Evolutionary conservation across 148 eudicot species (phyloP).

Genomic region (Arbutus unedo): DNA sequence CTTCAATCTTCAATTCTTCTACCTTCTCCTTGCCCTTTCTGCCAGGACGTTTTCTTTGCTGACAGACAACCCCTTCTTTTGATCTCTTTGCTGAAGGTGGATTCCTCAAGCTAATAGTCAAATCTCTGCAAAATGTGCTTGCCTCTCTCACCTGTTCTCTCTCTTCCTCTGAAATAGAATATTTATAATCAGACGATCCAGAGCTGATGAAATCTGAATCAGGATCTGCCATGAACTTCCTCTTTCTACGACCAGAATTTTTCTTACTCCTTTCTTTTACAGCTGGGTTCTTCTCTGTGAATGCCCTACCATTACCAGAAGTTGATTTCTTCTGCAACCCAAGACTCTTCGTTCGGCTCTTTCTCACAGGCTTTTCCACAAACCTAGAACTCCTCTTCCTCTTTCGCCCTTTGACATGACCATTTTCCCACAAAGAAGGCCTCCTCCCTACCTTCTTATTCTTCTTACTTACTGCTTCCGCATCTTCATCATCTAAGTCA

Average conservation of each 20-base stretch:
- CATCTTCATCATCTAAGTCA: slow-evolving; percentile 53
- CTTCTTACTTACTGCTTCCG: slow-evolving; percentile 26
- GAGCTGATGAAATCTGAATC: slow-evolving; percentile 69
- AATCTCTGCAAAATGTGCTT: slow-evolving; percentile 45
- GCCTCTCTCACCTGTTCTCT: slow-evolving; percentile 85
- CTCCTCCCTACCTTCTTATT: slow-evolving; percentile 35
- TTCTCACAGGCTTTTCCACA: slow-evolving; percentile 33
- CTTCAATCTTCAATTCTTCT: slow-evolving; percentile 48
- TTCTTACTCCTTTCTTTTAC: slow-evolving; percentile 34
- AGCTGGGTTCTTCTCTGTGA: slow-evolving; percentile 21
- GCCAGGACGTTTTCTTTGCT: slow-evolving; percentile 41
- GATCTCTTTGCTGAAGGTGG: slow-evolving; percentile 33
- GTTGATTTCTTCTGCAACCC: slow-evolving; percentile 28
- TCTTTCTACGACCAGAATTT: slow-evolving; percentile 38
- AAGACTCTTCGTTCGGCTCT: slow-evolving; percentile 29
- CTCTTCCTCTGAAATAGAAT: slow-evolving; percentile 96
- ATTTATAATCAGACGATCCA: slow-evolving; percentile 64
- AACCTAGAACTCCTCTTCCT: slow-evolving; percentile 35
- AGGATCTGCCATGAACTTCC: slow-evolving; percentile 36
- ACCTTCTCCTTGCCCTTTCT: slow-evolving; percentile 86
- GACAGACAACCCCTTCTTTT: slow-evolving; percentile 31
- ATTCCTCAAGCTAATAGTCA: slow-evolving; percentile 47
- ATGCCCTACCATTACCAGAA: slow-evolving; percentile 31
- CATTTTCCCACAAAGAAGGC: slow-evolving; percentile 30
- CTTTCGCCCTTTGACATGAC: slow-evolving; percentile 21